A percentile compares a stretch with the other conserved stretches of the same genome.
phyloP scores from a whole-genome alignment of 768 basidiomycete genomes.

The Mrakia blollopis region DNA sequence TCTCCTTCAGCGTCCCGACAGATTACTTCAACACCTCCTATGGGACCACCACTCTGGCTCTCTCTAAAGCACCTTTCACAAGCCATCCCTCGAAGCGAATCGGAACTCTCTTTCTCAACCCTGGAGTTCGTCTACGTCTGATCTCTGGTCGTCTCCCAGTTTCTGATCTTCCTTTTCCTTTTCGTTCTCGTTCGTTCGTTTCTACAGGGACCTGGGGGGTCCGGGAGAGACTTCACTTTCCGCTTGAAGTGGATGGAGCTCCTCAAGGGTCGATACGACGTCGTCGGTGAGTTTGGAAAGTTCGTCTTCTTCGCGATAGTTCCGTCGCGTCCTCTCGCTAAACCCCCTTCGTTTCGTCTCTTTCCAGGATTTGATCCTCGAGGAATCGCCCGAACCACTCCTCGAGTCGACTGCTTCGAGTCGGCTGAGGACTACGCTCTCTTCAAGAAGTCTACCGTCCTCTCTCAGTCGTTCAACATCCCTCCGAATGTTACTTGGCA shows the following conservation, averaged over 20 bases:
- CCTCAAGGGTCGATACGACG: constrained; percentile 32
- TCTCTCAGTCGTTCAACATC: constrained; percentile 25
- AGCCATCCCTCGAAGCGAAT: background rate
- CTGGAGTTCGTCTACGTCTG: background rate
- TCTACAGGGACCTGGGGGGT: constrained; percentile 26
- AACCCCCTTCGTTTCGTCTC: background rate
- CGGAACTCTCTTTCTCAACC: constrained; percentile 31
- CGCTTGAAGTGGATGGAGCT: constrained; percentile 13
- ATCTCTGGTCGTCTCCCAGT: too few species aligned
- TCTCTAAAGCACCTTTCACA: constrained; percentile 21
- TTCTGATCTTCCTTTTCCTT: background rate
- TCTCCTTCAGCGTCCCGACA: constrained; percentile 21
- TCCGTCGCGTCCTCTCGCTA: background rate
- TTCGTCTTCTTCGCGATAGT: background rate
- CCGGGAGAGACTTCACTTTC: constrained; percentile 16
- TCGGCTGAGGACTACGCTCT: background rate
- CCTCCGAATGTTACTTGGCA: constrained; percentile 16
- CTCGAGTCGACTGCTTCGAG: constrained; percentile 32
- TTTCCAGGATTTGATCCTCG: constrained; percentile 32
- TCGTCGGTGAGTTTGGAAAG: constrained; percentile 22
- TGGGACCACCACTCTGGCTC: constrained; percentile 23
- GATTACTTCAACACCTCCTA: constrained; percentile 31
- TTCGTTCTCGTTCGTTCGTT: background rate
- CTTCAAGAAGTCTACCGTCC: constrained; percentile 29
- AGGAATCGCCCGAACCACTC: constrained; percentile 33